Percentiles rank a stretch among this genome's conserved stretches.
These are phyloP conservation scores for Polytolypa hystricis DNA, from an alignment of 2,329 filamentous ascomycete genomes.

Conservation along the genomic window DNA sequence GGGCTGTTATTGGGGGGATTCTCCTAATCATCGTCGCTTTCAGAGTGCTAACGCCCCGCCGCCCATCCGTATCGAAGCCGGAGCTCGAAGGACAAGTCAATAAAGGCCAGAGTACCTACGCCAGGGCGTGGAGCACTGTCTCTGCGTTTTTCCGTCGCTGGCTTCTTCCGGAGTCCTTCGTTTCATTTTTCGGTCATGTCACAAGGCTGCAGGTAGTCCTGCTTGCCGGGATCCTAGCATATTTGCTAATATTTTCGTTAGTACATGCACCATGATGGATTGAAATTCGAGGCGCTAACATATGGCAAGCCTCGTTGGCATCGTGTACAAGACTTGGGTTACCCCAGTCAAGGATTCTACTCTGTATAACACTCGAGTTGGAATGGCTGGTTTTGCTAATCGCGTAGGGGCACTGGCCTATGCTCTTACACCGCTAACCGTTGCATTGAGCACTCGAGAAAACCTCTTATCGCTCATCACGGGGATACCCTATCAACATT, in stretches of 20 bases:
- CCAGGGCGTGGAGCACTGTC: conserved; percentile 28
- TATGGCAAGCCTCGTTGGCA: conserved; percentile 44
- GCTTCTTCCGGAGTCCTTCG: conserved; percentile 50
- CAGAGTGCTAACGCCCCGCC: conserved; percentile 13
- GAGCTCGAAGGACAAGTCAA: conserved; percentile 17
- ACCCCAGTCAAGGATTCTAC: conserved; percentile 53
- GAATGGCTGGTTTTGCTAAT: conserved; percentile 57
- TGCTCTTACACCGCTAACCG: conserved; percentile 59
- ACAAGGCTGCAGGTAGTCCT: conserved; percentile 58
- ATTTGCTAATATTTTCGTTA: conserved; percentile 55
- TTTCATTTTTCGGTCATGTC: conserved; percentile 53
- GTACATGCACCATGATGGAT: conserved; percentile 1
- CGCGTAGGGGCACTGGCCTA: conserved; percentile 61
- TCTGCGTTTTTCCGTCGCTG: conserved; percentile 37
- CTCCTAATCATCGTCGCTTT: conserved; percentile 34
- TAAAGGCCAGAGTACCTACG: conserved; percentile 12
- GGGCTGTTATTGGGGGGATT: conserved; percentile 42
- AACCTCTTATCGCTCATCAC: conserved; percentile 59
- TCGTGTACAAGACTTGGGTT: conserved; percentile 57
- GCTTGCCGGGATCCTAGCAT: conserved; percentile 46
- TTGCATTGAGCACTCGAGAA: conserved; percentile 58
- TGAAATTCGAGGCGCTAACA: background rate
- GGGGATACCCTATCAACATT: conserved; percentile 63
- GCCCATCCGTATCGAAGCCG: conserved; percentile 15
- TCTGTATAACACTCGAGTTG: conserved; percentile 53